These are phyloP conservation scores for Nemania bipapillata DNA, from an alignment of 2,329 filamentous ascomycete genomes.

Conservation along the genomic window DNA sequence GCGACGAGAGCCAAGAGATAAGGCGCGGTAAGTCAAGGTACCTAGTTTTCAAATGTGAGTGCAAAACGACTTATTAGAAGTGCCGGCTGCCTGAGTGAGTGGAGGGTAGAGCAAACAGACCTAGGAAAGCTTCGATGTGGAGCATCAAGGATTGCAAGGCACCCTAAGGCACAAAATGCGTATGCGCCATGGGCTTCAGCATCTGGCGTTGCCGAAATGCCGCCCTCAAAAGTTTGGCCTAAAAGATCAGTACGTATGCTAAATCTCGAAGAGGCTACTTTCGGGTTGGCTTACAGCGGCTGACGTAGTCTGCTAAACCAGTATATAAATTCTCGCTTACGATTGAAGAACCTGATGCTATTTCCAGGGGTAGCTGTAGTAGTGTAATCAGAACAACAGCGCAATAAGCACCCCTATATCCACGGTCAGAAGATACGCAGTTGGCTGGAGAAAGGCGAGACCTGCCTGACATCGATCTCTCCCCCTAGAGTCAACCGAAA, in stretches of 20 bases:
- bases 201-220: constrained; percentile 84
- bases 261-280: constrained; percentile 29
- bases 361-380: constrained; percentile 81
- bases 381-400: constrained; percentile 85
- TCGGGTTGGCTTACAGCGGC: constrained; percentile 71
- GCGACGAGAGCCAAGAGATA: constrained; percentile 86
- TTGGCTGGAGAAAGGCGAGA: constrained; percentile 35
- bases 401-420: constrained; percentile 84
- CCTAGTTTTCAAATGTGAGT: constrained; percentile 57
- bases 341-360: constrained; percentile 76
- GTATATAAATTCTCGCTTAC: constrained; percentile 75
- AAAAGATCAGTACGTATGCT: constrained; percentile 43
- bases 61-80: constrained; percentile 44
- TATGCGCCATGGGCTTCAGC: constrained; percentile 96
- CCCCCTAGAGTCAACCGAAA: constrained; percentile 87
- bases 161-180: constrained; percentile 91
- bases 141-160: constrained; percentile 83
- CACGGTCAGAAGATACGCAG: constrained; percentile 40
- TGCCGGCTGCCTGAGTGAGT: constrained; percentile 54
- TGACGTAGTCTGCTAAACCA: constrained; percentile 81
- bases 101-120: constrained; percentile 60
- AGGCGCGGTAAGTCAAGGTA: constrained; percentile 81
- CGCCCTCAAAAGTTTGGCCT: constrained; percentile 95
- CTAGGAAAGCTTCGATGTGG: constrained; percentile 78
- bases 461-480: constrained; percentile 89